phyloP scores from a whole-genome alignment of 2,329 filamentous ascomycete species.

The Xylaria sp. region DNA sequence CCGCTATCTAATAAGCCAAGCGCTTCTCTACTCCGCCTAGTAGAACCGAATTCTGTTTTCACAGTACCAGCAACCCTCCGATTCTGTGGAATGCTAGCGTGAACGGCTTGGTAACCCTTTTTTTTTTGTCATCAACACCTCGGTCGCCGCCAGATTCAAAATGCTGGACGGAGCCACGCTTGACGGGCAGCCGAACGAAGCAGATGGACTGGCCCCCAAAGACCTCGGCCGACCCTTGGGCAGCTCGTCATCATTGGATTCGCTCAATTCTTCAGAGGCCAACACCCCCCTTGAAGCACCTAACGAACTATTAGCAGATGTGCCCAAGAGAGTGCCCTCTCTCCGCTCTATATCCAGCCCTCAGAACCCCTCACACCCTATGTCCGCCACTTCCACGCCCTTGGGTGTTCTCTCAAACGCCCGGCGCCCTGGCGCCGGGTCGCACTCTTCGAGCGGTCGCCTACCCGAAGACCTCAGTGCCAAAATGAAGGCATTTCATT shows the following conservation, averaged over 20 bases:
- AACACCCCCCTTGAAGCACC: constrained; percentile 54
- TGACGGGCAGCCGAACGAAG: constrained; percentile 28
- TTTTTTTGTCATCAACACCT: background rate
- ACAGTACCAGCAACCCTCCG: background rate
- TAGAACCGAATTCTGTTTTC: background rate
- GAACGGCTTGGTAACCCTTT: background rate
- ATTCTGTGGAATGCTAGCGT: constrained; percentile 19
- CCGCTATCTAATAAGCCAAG: background rate
- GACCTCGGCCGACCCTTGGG: constrained; percentile 42
- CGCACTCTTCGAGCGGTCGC: constrained; percentile 49
- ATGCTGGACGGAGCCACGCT: constrained; percentile 16
- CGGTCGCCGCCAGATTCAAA: background rate
- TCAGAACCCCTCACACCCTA: constrained; percentile 53
- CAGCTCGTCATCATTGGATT: constrained; percentile 50
- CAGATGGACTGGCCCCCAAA: constrained; percentile 48
- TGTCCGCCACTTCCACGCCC: constrained; percentile 85
- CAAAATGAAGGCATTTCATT: constrained; percentile 54
- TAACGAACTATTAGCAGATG: constrained; percentile 42
- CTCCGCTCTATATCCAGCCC: constrained; percentile 66
- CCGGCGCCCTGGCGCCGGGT: constrained; percentile 55
- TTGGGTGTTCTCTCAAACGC: constrained; percentile 75
- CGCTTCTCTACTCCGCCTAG: background rate
- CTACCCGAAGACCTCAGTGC: constrained; percentile 52
- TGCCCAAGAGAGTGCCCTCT: constrained; percentile 60
- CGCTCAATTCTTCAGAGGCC: constrained; percentile 53